Percentiles rank a stretch among this genome's conserved stretches.
phyloP scores from a whole-genome alignment of 108 stramenopile genomes.

The Parmales sp. region DNA sequence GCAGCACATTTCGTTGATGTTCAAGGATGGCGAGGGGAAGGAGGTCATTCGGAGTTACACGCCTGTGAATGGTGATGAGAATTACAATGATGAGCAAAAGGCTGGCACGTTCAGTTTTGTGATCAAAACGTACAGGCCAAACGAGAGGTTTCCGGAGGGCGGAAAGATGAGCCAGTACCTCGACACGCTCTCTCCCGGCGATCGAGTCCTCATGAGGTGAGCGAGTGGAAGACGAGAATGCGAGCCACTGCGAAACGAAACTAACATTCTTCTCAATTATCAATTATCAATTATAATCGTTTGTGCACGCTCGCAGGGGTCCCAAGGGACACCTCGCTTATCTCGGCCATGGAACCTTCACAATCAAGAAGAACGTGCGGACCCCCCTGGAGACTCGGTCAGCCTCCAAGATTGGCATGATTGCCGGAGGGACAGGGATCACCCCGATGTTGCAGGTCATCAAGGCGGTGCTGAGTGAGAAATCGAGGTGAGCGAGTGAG shows the following conservation, averaged over 20 bases:
- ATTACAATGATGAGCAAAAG: no score
- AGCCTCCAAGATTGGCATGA: conserved; percentile 73
- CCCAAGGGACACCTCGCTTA: conserved; percentile 67
- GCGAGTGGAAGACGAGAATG: no score
- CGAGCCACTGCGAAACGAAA: no score
- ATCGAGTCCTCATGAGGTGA: conserved; percentile 45
- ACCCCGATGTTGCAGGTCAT: conserved; percentile 94
- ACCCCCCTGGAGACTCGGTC: conserved; percentile 48
- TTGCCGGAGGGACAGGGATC: conserved; percentile 98
- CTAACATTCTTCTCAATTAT: no score
- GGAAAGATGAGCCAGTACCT: conserved; percentile 94
- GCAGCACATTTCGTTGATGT: conserved; percentile 87
- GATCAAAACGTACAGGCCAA: conserved; percentile 83
- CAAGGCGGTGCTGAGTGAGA: conserved; percentile 58
- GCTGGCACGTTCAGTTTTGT: conserved; percentile 75
- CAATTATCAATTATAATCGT: no score
- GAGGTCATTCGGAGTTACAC: conserved; percentile 67
- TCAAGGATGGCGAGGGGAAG: conserved; percentile 61
- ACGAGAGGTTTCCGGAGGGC: conserved; percentile 86
- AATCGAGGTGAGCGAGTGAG: conserved; percentile 36
- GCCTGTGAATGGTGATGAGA: conserved; percentile 68
- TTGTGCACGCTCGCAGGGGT: no score
- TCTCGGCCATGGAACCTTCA: conserved; percentile 49
- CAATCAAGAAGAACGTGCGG: conserved; percentile 53
- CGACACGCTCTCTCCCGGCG: conserved; percentile 77